Evolutionary conservation across 2,329 filamentous ascomycete genomes (phyloP), one percentile per base, ranked within the genome.

Genomic region (Fusarium heterosporum): DNA sequence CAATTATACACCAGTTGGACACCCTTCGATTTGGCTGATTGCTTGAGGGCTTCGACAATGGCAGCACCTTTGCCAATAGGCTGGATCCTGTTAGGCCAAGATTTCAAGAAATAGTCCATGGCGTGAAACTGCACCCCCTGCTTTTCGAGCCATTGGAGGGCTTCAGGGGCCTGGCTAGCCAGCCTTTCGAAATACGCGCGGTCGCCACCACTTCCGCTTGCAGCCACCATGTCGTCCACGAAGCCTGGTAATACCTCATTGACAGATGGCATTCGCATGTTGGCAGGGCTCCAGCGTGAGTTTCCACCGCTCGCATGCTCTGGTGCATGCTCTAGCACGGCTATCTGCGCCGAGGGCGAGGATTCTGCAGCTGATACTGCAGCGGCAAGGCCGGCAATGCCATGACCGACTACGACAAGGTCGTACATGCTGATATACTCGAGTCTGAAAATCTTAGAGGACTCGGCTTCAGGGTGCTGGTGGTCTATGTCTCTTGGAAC

Each of bases 401-500:
- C 55, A 59, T 59, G 41, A 48, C 55, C 50, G 55, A 59, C 50
- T 47, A 59, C 41, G 22, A 59, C 50, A 59, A 59, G 55, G 50
- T 59, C 55, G 50, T 59, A 59, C 50, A 59, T 59, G 36, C 50
- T 59, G 50, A 47, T 55, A 59, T 55, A 59, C 55, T 55, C 22
- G 17, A 55, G 55, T 59, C 55, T 55, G 50, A 59, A 55, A 59
- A 58, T 36, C 55, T 58, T 55, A 58, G 28, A 59, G 50, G 41
- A 55, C 55, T 58, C 10, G 41, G 49, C 55, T 58, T 58, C 40
- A 58, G 41, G 55, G 19, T 53, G 48, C 53, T 53, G 16, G 40
- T 53, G 32, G 48, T 53, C 48, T 53, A 57, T 57, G 26, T 57
- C 55, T 57, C 40, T 57, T 53, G 40, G 48, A 57, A 57, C 39